Base-by-base conservation (phyloP, 2,329 filamentous ascomycete species). In the Alternaria atra region DNA sequence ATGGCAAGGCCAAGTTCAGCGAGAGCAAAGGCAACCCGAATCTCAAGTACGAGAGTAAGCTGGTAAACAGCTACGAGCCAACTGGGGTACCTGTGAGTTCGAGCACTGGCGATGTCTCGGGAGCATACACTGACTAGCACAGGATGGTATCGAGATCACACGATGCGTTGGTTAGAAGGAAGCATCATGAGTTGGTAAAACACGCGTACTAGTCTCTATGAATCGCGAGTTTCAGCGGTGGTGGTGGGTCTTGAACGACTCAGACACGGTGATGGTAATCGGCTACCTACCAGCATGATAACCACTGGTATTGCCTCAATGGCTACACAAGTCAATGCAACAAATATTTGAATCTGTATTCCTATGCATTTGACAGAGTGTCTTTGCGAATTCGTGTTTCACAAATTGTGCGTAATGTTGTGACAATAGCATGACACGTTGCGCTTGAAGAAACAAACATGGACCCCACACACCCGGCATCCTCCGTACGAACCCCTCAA, bases 71-170 rank as follows among this genome's bases (percentile, higher is more conserved):
- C 71, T 91, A 86, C 75, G 89, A 91, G 75, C 89, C 90, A 0
- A 89, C 87, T 7, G 89, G 89, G 5, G 84, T 86, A 29, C 87
- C 87, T 34, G 88, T 90, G 80, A 82, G 87, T 80, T 40, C 15
- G 29, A 32, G 12, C 34, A 13, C 20, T 13, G 6, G 30, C 37
- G 15, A 29, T 30, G 30, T 39, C 25, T 23, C 17, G 15, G 30
- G 52, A 20, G 48, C 42, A 34, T 25, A 29, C 37, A 46, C 60
- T 63, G 52, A 63, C 25, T 20, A 55, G 34, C 7, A 20, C 53
- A 90, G 88, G 89, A 91, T 68, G 89, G 85, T 4, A 79, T 91
- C n/a, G 89, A 91, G 70, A 85, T 90, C 51, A 89, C 88, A 3
- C 81, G 80, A 66, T 91, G 89, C 71, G 69, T 72, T 27, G 71